These are phyloP conservation scores for Clavulina sp. DNA, from an alignment of 768 basidiomycete species.

Conservation along the genomic window DNA sequence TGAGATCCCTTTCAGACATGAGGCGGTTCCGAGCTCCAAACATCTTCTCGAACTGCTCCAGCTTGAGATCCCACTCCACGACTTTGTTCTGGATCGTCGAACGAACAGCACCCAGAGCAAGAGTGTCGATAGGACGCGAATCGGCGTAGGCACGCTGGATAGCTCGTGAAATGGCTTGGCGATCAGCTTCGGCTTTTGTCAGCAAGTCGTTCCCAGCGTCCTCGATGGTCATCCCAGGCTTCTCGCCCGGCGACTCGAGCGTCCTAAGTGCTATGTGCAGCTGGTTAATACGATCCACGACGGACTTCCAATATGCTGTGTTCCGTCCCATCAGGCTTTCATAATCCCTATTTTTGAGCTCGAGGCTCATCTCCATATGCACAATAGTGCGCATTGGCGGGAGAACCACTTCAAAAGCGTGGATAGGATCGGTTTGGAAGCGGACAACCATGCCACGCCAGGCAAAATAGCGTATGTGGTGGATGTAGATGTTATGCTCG, in stretches of 20 bases:
- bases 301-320: conserved; percentile 28
- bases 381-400: conserved; percentile 78
- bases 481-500: conserved; percentile 83
- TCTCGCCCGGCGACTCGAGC: conserved; percentile 23
- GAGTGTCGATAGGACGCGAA: conserved; percentile 64
- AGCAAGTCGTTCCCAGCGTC: conserved; percentile 39
- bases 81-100: conserved; percentile 82
- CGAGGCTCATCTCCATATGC: conserved; percentile 70
- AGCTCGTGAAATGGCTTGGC: conserved; percentile 49
- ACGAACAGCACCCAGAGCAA: conserved; percentile 73
- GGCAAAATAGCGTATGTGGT: conserved; percentile 85
- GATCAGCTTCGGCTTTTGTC: conserved; percentile 43
- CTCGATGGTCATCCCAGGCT: conserved; percentile 16
- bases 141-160: conserved; percentile 70
- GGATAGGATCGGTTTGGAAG: conserved; percentile 71
- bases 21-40: conserved; percentile 15
- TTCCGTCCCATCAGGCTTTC: conserved; percentile 56
- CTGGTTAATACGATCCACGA: conserved; percentile 18
- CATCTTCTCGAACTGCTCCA: conserved; percentile 47
- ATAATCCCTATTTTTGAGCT: conserved; percentile 86
- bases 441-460: conserved; percentile 68
- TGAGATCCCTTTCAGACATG: conserved; percentile 35
- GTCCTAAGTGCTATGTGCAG: conserved; percentile 12
- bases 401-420: conserved; percentile 71
- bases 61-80: conserved; percentile 92